These are phyloP conservation scores for Isochrysis galbana DNA, from an alignment of 78 protist species.

Conservation along the genomic window DNA sequence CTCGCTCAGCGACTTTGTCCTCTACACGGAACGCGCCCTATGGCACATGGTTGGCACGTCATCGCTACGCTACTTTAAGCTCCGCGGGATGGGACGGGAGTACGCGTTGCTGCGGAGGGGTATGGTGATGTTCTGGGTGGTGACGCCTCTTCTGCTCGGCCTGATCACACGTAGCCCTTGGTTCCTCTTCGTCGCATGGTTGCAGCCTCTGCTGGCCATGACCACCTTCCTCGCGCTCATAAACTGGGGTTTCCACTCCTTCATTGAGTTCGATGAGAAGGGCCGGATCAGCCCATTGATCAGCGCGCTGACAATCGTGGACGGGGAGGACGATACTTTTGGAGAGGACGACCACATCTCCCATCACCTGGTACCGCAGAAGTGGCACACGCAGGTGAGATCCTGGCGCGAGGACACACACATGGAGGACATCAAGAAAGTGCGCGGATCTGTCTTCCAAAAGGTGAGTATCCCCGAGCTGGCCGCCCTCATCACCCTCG, in stretches of 20 bases:
- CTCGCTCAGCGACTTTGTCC: constrained; percentile 19
- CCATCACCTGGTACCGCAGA: constrained; percentile 14
- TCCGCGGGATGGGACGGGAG: background rate
- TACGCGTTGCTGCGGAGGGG: background rate
- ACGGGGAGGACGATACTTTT: constrained; percentile 39
- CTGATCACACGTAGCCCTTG: background rate
- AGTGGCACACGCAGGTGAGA: background rate
- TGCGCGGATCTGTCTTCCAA: constrained; percentile 4
- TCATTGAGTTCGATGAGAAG: background rate
- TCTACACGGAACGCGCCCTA: background rate
- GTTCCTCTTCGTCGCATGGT: background rate
- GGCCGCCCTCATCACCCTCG: background rate
- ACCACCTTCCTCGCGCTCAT: constrained; percentile 35
- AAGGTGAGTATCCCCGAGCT: constrained; percentile 27
- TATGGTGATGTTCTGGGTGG: background rate
- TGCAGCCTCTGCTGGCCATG: constrained; percentile 37
- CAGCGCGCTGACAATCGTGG: background rate
- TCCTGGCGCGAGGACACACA: constrained; percentile 6
- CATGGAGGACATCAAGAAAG: background rate
- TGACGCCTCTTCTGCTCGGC: background rate
- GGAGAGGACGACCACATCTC: constrained; percentile 54
- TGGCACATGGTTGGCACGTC: constrained; percentile 20
- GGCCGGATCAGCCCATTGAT: background rate
- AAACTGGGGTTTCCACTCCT: constrained; percentile 31
- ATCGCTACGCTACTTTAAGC: background rate